Evolutionary conservation across 768 basidiomycete species (phyloP).

Genomic region (Kwoniella mangroviensis): DNA sequence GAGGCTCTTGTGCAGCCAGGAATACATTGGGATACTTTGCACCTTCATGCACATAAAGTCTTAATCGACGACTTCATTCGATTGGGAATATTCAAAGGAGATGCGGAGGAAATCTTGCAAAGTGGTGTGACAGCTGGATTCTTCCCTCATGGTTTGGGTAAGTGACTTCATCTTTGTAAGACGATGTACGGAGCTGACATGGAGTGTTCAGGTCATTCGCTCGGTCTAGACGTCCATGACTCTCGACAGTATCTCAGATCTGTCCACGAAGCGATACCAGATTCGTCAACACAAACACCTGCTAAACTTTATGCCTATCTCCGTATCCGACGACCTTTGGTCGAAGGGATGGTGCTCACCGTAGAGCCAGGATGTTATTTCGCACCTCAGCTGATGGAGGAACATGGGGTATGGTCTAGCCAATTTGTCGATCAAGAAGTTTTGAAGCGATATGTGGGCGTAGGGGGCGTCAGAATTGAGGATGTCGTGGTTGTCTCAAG

Average conservation of each 20-base stretch:
- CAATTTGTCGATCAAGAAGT: slow-evolving; percentile 72
- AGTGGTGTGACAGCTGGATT: slow-evolving; percentile 81
- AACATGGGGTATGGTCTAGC: slow-evolving; percentile 45
- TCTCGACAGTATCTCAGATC: slow-evolving; percentile 75
- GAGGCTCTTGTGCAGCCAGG: slow-evolving; percentile 74
- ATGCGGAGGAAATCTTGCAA: slow-evolving; percentile 65
- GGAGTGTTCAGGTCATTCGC: slow-evolving; percentile 70
- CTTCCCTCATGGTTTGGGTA: slow-evolving; percentile 82
- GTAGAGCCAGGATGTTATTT: slow-evolving; percentile 88
- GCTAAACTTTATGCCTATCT: slow-evolving; percentile 75
- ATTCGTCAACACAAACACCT: slow-evolving; percentile 60
- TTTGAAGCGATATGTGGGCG: slow-evolving; percentile 71
- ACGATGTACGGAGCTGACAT: not conserved
- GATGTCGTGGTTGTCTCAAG: slow-evolving; percentile 82
- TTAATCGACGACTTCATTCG: slow-evolving; percentile 80
- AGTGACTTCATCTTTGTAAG: slow-evolving; percentile 1
- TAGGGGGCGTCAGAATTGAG: slow-evolving; percentile 93
- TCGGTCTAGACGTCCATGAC: slow-evolving; percentile 95
- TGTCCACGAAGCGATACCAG: slow-evolving; percentile 58
- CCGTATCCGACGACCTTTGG: slow-evolving; percentile 73
- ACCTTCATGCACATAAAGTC: slow-evolving; percentile 78
- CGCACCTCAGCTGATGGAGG: slow-evolving; percentile 68
- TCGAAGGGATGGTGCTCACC: slow-evolving; percentile 84
- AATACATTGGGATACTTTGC: slow-evolving; percentile 88
- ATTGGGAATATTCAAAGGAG: slow-evolving; percentile 80